phyloP scores from a whole-genome alignment of 2,329 filamentous ascomycete genomes.

The Clarireedia monteithiana region DNA sequence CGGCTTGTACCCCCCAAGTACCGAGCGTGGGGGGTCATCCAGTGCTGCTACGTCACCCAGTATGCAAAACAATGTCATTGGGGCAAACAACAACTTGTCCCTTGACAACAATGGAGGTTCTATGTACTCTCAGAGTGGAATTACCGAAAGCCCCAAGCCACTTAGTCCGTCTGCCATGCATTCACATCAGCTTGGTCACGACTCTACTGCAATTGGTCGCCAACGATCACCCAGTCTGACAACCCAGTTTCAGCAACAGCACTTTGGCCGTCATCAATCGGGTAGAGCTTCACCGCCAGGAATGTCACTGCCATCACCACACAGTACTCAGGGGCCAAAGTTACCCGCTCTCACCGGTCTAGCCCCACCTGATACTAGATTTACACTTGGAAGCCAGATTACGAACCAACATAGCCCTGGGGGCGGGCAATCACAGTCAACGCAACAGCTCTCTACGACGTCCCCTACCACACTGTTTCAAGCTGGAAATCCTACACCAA shows the following conservation, averaged over 20 bases:
- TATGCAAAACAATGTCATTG: slow-evolving; percentile 30
- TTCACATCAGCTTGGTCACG: slow-evolving; percentile 43
- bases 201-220: slow-evolving; percentile 42
- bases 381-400: slow-evolving; percentile 25
- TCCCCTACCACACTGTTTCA: slow-evolving; percentile 27
- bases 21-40: slow-evolving; percentile 42
- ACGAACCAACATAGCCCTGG: slow-evolving; percentile 18
- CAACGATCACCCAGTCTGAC: slow-evolving; percentile 60
- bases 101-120: slow-evolving; percentile 35
- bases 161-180: slow-evolving; percentile 54
- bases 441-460: slow-evolving; percentile 18
- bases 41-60: slow-evolving; percentile 49
- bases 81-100: slow-evolving; percentile 41
- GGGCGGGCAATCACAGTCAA: slow-evolving; percentile 17
- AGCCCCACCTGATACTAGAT: slow-evolving; percentile 29
- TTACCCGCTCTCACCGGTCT: slow-evolving; percentile 27
- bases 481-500: slow-evolving; percentile 38
- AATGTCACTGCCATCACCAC: slow-evolving; percentile 26
- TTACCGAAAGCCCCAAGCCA: slow-evolving; percentile 84
- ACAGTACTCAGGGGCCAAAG: slow-evolving; percentile 25
- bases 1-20: slow-evolving; percentile 55
- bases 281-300: slow-evolving; percentile 42
- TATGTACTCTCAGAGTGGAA: slow-evolving; percentile 62
- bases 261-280: slow-evolving; percentile 49
- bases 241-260: slow-evolving; percentile 57